Percentiles rank a stretch among this genome's conserved stretches.
Conservation (phyloP, 768 basidiomycete species). For the Russula vinacea region DNA sequence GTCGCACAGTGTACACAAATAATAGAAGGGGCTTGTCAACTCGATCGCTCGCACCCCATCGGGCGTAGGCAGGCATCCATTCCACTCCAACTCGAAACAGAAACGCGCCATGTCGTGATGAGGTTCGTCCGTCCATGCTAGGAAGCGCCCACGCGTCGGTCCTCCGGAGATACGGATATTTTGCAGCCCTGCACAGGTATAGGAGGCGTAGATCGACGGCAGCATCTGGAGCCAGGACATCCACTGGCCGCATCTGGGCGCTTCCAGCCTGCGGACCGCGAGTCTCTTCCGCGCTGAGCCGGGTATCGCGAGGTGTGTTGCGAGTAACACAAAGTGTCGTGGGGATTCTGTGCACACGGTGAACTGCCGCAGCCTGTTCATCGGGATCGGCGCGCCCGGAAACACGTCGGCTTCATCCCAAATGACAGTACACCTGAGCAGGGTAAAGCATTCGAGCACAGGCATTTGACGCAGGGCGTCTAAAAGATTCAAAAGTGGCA, state of each 20-base stretch:
- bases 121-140: constrained; percentile 10
- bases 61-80: neutral
- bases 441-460: constrained; percentile 6
- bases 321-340: constrained; percentile 18
- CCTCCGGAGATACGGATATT: constrained; percentile 21
- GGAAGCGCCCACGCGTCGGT: constrained; percentile 19
- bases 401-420: constrained; percentile 11
- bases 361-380: constrained; percentile 12
- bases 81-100: constrained; percentile 25
- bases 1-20: constrained; percentile 11
- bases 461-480: constrained; percentile 14
- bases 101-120: constrained; percentile 14
- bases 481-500: neutral
- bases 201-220: constrained; percentile 1
- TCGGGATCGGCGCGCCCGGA: neutral
- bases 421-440: constrained; percentile 2
- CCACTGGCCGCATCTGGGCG: constrained; percentile 8
- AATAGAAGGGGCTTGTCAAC: constrained; percentile 15
- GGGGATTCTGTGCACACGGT: constrained; percentile 15
- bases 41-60: constrained; percentile 9
- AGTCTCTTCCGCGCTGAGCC: constrained; percentile 8
- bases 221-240: constrained; percentile 8
- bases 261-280: neutral
- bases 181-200: neutral
- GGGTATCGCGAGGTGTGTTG: constrained; percentile 9